A percentile compares a stretch with the other conserved stretches of the same genome.
phyloP scores from a whole-genome alignment of 2,329 filamentous ascomycete species.

The Alternaria alternata region DNA sequence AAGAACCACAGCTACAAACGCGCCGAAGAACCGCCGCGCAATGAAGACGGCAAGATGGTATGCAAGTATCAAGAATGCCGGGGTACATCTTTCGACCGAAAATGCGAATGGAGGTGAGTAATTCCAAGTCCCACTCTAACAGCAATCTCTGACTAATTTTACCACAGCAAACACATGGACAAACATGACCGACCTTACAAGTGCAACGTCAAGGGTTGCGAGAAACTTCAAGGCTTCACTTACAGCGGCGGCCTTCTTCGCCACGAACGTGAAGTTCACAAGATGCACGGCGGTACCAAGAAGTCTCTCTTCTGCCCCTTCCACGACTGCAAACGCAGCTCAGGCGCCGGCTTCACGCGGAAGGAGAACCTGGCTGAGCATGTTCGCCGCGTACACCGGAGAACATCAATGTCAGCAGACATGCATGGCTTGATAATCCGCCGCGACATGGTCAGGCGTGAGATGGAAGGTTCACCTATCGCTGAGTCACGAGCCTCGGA shows the following conservation, averaged over 20 bases:
- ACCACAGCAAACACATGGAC: slow-evolving; percentile 90
- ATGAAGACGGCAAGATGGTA: slow-evolving; percentile 76
- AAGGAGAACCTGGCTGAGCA: slow-evolving; percentile 96
- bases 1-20: slow-evolving; percentile 52
- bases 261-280: slow-evolving; percentile 93
- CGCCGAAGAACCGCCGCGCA: slow-evolving; percentile 64
- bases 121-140: slow-evolving; percentile 22
- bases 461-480: slow-evolving; percentile 31
- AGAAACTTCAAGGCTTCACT: slow-evolving; percentile 92
- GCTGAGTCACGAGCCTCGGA: slow-evolving; percentile 34
- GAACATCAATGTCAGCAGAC: slow-evolving; percentile 48
- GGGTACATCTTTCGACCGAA: slow-evolving; percentile 76
- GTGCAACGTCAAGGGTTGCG: slow-evolving; percentile 81
- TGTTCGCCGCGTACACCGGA: slow-evolving; percentile 80
- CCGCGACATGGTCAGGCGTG: slow-evolving; percentile 28
- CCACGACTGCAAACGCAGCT: slow-evolving; percentile 85
- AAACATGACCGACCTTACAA: slow-evolving; percentile 95
- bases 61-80: slow-evolving; percentile 75
- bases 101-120: slow-evolving; percentile 93
- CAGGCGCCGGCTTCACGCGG: slow-evolving; percentile 87
- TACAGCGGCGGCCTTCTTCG: slow-evolving; percentile 90
- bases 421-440: slow-evolving; percentile 45
- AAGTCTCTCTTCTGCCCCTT: slow-evolving; percentile 88
- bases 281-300: slow-evolving; percentile 86
- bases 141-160: slow-evolving; percentile 24